A percentile compares a stretch with the other conserved stretches of the same genome.
Evolutionary conservation across 805 yeast genomes (phyloP).

Genomic region (Ogataea glucozyma): DNA sequence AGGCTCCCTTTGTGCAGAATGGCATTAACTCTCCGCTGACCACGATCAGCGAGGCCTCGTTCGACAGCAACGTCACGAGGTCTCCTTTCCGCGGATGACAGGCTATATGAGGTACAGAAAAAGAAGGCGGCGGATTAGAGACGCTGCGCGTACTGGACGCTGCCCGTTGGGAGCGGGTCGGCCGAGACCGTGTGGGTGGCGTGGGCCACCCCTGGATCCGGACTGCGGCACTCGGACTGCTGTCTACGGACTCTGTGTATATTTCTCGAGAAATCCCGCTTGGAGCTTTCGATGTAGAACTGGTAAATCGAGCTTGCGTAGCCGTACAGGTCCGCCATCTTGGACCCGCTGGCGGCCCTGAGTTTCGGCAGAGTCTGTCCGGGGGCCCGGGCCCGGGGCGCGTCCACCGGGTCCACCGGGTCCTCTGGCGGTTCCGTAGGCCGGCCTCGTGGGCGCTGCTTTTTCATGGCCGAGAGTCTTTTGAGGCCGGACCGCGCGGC

Average conservation of each 20-base stretch:
- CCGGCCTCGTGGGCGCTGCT: no score
- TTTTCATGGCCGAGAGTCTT: constrained; percentile 1
- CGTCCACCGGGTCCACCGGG: no score
- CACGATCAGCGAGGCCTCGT: constrained; percentile 33
- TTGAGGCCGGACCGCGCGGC: not conserved
- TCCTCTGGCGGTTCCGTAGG: no score
- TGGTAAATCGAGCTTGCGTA: constrained; percentile 9
- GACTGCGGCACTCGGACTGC: no score
- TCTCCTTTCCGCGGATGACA: constrained; percentile 9
- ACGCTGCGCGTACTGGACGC: not conserved
- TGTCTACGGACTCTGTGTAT: not conserved
- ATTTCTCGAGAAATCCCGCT: constrained; percentile 3
- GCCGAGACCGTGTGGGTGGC: not conserved
- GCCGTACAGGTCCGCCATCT: constrained; percentile 2
- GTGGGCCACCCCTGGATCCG: no score
- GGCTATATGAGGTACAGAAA: no score
- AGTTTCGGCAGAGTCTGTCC: not conserved
- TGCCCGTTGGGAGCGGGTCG: not conserved
- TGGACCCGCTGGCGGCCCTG: constrained; percentile 1
- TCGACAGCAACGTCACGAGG: constrained; percentile 22
- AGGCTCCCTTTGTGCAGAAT: constrained; percentile 11
- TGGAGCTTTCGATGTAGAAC: constrained; percentile 9
- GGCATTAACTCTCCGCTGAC: constrained; percentile 29
- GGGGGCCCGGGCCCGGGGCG: no score
- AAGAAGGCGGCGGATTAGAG: not conserved